These are phyloP conservation scores for Mortierella sp. DNA, from an alignment of 371 early-diverging fungal genomes.

Conservation along the genomic window DNA sequence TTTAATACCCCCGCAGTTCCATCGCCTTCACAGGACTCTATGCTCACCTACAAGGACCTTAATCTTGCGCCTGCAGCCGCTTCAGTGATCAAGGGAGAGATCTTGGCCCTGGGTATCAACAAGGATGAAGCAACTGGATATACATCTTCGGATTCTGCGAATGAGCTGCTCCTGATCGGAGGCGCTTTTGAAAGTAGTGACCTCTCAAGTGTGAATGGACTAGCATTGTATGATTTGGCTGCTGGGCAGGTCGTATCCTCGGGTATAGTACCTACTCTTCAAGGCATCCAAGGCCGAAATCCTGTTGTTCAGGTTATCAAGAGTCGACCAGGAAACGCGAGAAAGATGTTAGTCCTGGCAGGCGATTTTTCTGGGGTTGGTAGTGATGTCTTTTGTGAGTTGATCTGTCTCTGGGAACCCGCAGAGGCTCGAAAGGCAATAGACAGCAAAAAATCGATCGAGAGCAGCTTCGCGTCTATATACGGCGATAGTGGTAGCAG, in stretches of 20 bases:
- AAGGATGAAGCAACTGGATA: slow-evolving; percentile 35
- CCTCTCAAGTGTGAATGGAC: slow-evolving; percentile 15
- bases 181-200: slow-evolving; percentile 56
- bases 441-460: slow-evolving; percentile 25
- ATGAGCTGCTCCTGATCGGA: slow-evolving; percentile 65
- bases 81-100: slow-evolving; percentile 19
- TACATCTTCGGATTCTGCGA: slow-evolving; percentile 4
- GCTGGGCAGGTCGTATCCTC: slow-evolving; percentile 8
- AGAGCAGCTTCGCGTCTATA: slow-evolving; percentile 28
- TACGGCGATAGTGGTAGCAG: slow-evolving; percentile 58
- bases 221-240: slow-evolving; percentile 60
- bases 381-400: slow-evolving; percentile 56
- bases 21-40: neutral
- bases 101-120: slow-evolving; percentile 32
- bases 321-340: slow-evolving; percentile 31
- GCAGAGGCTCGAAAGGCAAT: slow-evolving; percentile 25
- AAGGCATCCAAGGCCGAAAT: slow-evolving; percentile 11
- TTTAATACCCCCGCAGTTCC: slow-evolving; percentile 16
- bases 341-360: slow-evolving; percentile 59
- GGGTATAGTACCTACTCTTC: slow-evolving; percentile 22
- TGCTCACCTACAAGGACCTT: slow-evolving; percentile 13
- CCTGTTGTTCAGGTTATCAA: slow-evolving; percentile 62
- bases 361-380: slow-evolving; percentile 71
- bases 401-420: slow-evolving; percentile 60
- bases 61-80: neutral